Conservation (phyloP, 495 filamentous ascomycete species). For the Aspergillus biplanus region DNA sequence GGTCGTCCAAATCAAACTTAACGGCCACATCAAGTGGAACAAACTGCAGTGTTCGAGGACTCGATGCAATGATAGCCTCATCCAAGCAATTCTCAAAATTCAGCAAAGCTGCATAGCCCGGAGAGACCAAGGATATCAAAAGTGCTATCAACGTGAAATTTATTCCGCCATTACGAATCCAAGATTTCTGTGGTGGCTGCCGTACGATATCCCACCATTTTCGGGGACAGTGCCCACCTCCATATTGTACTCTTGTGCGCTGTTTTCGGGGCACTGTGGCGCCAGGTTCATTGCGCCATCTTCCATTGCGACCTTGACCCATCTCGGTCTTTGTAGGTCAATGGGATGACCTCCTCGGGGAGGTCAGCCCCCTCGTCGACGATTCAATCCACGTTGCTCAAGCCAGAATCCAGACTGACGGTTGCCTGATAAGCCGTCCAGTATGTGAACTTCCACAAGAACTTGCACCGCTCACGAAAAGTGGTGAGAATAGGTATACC, state of each 20-base stretch:
- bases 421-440: slow-evolving; percentile 25
- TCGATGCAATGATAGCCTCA: slow-evolving; percentile 56
- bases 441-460: slow-evolving; percentile 15
- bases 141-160: slow-evolving; percentile 27
- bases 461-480: not conserved
- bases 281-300: slow-evolving; percentile 24
- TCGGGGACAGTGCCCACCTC: slow-evolving; percentile 24
- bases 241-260: slow-evolving; percentile 15
- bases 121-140: slow-evolving; percentile 28
- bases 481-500: not conserved
- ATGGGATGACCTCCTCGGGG: slow-evolving; percentile 52
- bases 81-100: slow-evolving; percentile 84
- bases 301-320: slow-evolving; percentile 33
- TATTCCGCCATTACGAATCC: slow-evolving; percentile 19
- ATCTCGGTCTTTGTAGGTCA: slow-evolving; percentile 38
- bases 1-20: slow-evolving; percentile 63
- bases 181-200: slow-evolving; percentile 24
- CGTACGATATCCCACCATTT: slow-evolving; percentile 33
- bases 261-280: slow-evolving; percentile 16
- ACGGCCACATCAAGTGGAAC: slow-evolving; percentile 73
- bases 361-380: slow-evolving; percentile 49
- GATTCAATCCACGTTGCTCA: slow-evolving; percentile 50
- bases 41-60: slow-evolving; percentile 73
- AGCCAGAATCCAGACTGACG: slow-evolving; percentile 10
- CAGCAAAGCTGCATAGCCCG: slow-evolving; percentile 60